Evolutionary conservation across 2,329 filamentous ascomycete species (phyloP).

Genomic region (Alternaria infectoria): DNA sequence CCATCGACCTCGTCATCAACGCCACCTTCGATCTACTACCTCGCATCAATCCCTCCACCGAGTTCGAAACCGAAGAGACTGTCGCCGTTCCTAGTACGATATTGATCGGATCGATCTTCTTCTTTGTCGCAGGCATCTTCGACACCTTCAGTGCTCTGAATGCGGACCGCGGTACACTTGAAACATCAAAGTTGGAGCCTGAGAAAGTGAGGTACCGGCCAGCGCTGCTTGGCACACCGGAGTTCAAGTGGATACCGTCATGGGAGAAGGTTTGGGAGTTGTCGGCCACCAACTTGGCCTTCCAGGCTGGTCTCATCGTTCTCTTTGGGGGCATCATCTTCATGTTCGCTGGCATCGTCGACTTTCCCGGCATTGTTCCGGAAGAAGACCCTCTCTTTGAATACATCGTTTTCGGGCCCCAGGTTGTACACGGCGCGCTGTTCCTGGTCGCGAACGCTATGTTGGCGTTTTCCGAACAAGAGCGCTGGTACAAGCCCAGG

Average conservation of each 20-base stretch:
- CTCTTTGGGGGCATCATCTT: constrained; percentile 40
- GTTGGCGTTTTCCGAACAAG: constrained; percentile 32
- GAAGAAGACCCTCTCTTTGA: constrained; percentile 20
- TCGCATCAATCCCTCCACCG: constrained; percentile 5
- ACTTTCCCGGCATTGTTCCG: constrained; percentile 32
- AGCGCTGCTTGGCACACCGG: constrained; percentile 28
- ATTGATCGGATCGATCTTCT: constrained; percentile 34
- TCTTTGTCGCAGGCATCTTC: constrained; percentile 36
- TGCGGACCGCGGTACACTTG: constrained; percentile 25
- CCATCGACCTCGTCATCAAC: constrained; percentile 33
- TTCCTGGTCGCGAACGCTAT: constrained; percentile 37
- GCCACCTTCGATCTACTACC: constrained; percentile 37
- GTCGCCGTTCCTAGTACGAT: constrained; percentile 31
- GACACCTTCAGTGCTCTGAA: constrained; percentile 34
- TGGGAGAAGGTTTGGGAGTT: constrained; percentile 25
- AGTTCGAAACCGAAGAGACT: constrained; percentile 23
- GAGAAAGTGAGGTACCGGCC: constrained; percentile 26
- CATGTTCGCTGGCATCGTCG: constrained; percentile 38
- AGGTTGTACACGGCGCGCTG: constrained; percentile 32
- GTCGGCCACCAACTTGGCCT: constrained; percentile 25
- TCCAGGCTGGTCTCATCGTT: constrained; percentile 38
- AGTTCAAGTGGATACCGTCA: constrained; percentile 35
- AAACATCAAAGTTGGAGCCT: constrained; percentile 12
- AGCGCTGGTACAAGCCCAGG: constrained; percentile 36
- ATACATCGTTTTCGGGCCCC: constrained; percentile 32